A percentile compares a stretch with the other conserved stretches of the same genome.
Conservation (phyloP, 441 rosid species). For the Erodium chrysanthum region DNA sequence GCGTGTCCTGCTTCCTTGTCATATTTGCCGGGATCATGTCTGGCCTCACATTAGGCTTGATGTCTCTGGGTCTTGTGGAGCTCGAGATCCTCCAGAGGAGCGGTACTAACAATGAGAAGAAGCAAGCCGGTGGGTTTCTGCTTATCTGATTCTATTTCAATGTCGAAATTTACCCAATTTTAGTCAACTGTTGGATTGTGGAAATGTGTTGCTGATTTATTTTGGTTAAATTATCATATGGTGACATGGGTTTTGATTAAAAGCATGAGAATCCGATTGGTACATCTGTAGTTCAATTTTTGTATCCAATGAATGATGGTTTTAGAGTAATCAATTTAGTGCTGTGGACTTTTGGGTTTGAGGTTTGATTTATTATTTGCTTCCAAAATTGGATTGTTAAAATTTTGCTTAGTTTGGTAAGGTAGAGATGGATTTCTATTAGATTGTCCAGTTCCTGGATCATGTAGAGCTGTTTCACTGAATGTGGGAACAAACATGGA, state of each 20-base stretch:
- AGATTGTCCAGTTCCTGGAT: too few relatives aligned
- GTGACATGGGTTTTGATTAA: not conserved
- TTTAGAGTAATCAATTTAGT: not conserved
- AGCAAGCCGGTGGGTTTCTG: slow-evolving; percentile 21
- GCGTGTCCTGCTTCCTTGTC: slow-evolving; percentile 21
- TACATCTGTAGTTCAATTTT: not conserved
- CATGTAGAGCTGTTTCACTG: not conserved
- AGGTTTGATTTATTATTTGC: too few relatives aligned
- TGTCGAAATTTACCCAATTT: not conserved
- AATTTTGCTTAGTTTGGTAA: not conserved
- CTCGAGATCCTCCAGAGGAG: slow-evolving; percentile 27
- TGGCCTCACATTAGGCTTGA: slow-evolving; percentile 27
- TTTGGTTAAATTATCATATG: not conserved
- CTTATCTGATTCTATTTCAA: not conserved
- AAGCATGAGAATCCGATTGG: not conserved
- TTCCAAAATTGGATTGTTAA: not conserved
- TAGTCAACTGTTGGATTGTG: not conserved
- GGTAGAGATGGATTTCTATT: not conserved
- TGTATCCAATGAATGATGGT: not conserved
- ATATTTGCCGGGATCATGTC: slow-evolving; percentile 28
- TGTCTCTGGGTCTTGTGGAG: slow-evolving; percentile 26
- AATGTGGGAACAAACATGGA: not conserved
- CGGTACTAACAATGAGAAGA: slow-evolving; percentile 23
- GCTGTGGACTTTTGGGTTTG: too few relatives aligned
- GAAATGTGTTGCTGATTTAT: slow-evolving; percentile 20